phyloP scores from a whole-genome alignment of 1,284 basidiomycete genomes.

The Trichosporon coremiiforme region DNA sequence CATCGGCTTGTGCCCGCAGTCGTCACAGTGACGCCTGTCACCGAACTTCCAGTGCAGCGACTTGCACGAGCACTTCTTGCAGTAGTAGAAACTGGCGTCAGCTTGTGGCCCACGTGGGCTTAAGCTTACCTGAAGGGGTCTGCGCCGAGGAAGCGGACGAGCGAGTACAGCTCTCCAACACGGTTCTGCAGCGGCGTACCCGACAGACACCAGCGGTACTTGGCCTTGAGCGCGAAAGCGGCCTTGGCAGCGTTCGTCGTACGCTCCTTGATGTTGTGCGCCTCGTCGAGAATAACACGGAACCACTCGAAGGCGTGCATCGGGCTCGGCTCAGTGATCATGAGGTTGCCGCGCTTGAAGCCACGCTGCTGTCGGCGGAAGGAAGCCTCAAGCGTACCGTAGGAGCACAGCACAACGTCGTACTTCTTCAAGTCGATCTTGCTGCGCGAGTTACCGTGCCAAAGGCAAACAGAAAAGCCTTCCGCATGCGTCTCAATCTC shows the following conservation, averaged over 20 bases:
- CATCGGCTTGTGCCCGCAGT: slow-evolving; percentile 93
- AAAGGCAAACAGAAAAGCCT: slow-evolving; percentile 76
- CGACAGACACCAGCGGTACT: slow-evolving; percentile 92
- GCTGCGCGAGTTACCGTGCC: slow-evolving; percentile 75
- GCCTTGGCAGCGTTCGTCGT: slow-evolving; percentile 95
- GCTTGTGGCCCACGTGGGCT: not conserved
- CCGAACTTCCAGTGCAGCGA: slow-evolving; percentile 67
- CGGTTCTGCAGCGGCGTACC: slow-evolving; percentile 98
- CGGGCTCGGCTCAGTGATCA: slow-evolving; percentile 85
- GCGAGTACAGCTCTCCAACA: slow-evolving; percentile 96
- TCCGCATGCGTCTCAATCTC: slow-evolving; percentile 84
- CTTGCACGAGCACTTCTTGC: slow-evolving; percentile 66
- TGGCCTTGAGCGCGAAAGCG: slow-evolving; percentile 80
- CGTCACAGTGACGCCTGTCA: slow-evolving; percentile 80
- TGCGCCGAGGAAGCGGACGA: slow-evolving; percentile 84
- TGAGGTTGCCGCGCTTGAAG: slow-evolving; percentile 80
- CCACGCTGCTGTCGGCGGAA: slow-evolving; percentile 92
- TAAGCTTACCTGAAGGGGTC: slow-evolving; percentile 67
- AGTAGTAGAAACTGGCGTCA: slow-evolving; percentile 73
- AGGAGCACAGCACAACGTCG: slow-evolving; percentile 73
- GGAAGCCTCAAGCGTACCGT: slow-evolving; percentile 84
- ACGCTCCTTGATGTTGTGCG: slow-evolving; percentile 97
- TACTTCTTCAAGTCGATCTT: slow-evolving; percentile 71
- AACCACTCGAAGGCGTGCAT: slow-evolving; percentile 88
- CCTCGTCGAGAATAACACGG: slow-evolving; percentile 79